Base-by-base conservation (phyloP, 2,329 filamentous ascomycete genomes). In the Ascochyta pisi region DNA sequence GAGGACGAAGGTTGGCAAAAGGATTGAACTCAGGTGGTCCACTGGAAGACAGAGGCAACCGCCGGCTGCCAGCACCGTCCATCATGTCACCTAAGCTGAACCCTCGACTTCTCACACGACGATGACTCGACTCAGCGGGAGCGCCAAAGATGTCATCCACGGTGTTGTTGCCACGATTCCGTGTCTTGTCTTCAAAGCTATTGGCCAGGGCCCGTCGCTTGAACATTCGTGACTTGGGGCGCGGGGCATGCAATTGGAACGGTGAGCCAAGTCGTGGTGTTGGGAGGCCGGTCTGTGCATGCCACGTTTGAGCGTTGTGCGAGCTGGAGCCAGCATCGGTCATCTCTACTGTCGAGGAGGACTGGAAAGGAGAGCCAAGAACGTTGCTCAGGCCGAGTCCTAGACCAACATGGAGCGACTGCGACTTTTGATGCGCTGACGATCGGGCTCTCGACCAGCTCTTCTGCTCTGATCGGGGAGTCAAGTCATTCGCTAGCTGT, bases 81-180 rank as follows among this genome's bases (percentile, higher is more conserved):
- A 78, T 79, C 56, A 84, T 81, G 48, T 85, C 83, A 45, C 85
- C 83, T 23, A 84, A 79, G 42, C 84, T 88, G 64, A 86, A 86
- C 50, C 86, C 86, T 39, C 86, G 83, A 63, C 82, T 86, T 37
- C 86, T 82, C 31, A 86, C 80, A 27, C 84, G 82, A 51, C 83
- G 82, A 62, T 84, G 80, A 49, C 82, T 81, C 9, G 78, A 77
- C 56, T 85, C 81, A 26, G 77, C 74, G 35, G 77, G 75, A 31
- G 76, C 75, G 50, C 78, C 76, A 59, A 83, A 81, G 8, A 83
- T 68, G 53, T 81, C 75, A 45, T 72, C 75, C 35, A 76, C 73
- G 6, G 79, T 75, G 58, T 76, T 78, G 34, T 77, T 78, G 19
- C 70, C 69, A 34, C 73, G 69, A 38, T 64, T 70, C 8, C 71